phyloP scores from a whole-genome alignment of 2,329 filamentous ascomycete genomes.

The Aspergillus sp. region DNA sequence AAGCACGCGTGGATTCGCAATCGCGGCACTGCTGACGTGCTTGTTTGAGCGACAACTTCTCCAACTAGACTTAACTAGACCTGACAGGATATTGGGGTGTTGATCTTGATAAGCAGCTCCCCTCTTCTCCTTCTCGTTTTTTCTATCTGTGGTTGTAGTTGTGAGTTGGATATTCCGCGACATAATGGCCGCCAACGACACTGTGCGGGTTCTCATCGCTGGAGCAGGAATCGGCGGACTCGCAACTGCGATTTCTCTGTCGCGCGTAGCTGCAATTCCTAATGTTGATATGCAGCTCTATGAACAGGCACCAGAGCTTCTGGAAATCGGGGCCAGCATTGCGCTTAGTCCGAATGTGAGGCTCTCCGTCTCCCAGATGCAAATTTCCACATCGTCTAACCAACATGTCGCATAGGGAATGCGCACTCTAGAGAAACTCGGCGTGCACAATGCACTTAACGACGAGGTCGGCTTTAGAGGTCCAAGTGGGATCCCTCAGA shows the following conservation, averaged over 20 bases:
- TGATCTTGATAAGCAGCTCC: not conserved
- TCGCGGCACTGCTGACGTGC: conserved; percentile 15
- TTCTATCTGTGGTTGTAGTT: not conserved
- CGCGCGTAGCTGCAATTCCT: not conserved
- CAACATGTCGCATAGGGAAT: conserved; percentile 34
- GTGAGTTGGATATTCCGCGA: not conserved
- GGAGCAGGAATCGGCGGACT: conserved; percentile 54
- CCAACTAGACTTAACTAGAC: not conserved
- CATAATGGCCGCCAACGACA: not conserved
- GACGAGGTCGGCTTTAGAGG: conserved; percentile 42
- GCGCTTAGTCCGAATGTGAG: conserved; percentile 47
- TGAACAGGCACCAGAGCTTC: conserved; percentile 46
- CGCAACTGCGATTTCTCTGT: conserved; percentile 48
- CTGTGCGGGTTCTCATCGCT: conserved; percentile 46
- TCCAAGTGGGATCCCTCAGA: conserved; percentile 47
- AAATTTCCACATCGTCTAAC: not conserved
- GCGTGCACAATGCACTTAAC: conserved; percentile 48
- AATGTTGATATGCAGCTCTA: conserved; percentile 51
- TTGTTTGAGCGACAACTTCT: not conserved
- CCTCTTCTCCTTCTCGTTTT: not conserved
- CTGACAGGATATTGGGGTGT: not conserved
- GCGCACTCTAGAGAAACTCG: conserved; percentile 52
- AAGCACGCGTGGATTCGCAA: conserved; percentile 2
- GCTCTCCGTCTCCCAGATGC: too few species aligned
- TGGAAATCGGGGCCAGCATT: conserved; percentile 3